Base-by-base conservation (phyloP, 139 green algal species). In the Auxenochlorella pyrenoidosa region DNA sequence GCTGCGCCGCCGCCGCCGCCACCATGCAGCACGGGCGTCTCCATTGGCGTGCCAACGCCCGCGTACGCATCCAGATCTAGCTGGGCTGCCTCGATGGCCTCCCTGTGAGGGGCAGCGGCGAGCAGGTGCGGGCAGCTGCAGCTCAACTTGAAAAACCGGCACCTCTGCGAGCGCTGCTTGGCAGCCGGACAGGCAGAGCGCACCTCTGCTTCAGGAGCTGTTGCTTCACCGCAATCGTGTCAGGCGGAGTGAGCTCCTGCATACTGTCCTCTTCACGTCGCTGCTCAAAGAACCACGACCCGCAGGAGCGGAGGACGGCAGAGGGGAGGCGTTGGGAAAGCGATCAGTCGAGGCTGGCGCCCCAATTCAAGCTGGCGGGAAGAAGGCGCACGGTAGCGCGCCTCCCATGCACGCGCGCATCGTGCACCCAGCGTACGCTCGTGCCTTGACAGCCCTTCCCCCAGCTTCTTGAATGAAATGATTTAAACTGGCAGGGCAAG, bases 161-260 rank as follows among this genome's bases (percentile, higher is more conserved):
- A 28, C 2, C 47, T 24, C 54, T 22, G 15, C 16, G 54, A 22
- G 54, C 54, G 54, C 54, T 24, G 54, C 54, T 24, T 63, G 54
- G 13, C 16, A 58, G 15, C 54, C 16, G 63, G n/a, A 34, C 63
- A 32, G 63, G 63, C 63, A 72, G 2, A 8, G 36, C 80, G 32
- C 24, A 63, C 80, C 80, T 60, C 30, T 90, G 87, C 28, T 76
- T 83, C 41, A 83, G 80, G 2, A 90, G 21, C 30, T 81, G 60
- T 28, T 83, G 60, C 44, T 82, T 86, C n/a, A 90, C 36, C 24
- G 70, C 36, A 47, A 90, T 63, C 4, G 87, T 90, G 59, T 90
- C 87, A 28, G 87, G 87, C 30, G 87, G 87, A 32, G 87, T 90
- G 47, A 60, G 6, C 16, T 66, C 26, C 58, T 81, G 70, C 36